Evolutionary conservation across 306 rosid genomes (phyloP), one percentile per base, ranked within the genome.

Genomic region (Prunus salicina): DNA sequence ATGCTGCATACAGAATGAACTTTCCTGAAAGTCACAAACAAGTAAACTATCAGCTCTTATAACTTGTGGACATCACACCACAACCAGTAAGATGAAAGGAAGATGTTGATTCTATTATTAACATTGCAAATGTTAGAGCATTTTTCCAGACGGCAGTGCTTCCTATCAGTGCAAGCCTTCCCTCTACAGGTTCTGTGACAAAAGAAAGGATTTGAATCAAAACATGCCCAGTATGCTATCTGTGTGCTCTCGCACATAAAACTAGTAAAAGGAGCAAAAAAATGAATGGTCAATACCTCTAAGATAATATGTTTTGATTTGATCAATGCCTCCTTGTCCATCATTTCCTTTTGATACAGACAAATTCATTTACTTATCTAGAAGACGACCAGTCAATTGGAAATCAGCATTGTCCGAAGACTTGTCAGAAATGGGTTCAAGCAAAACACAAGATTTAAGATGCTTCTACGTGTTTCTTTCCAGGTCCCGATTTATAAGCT

Each of bases 401-500:
- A 72, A 50, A 50, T 62, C 72, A 79, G 60, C 85, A 73, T 69
- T 80, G 22, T 83, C 82, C 32, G 76, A 38, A 30, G 88, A 77
- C 63, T 77, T 79, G 64, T 86, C 93, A 78, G 91, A 84, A 78
- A 95, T 78, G 30, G 96, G 89, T 87, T 92, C 98, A 56, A 92
- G 98, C 85, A 96, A 30, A 60, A 89, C 87, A 80, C 98, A 96
- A 58, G 98, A 89, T 81, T 85, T 92, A 12, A 32, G 38, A 1
- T 32, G 5, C 34, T 30, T 30, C 34, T 30, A 30, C 34, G 38
- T 32, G 38, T 32, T 32, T 32, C 38, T 34, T 34, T 34, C 38
- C 5, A 5, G 38, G 38, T 6, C 41, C 41, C 8, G 41, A 34
- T 34, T 34, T 34, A 34, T 5, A 34, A 34, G 41, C 41, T 34